Evolutionary conservation across 495 filamentous ascomycete species (phyloP).

Genomic region (Trichoderma asperelloides): DNA sequence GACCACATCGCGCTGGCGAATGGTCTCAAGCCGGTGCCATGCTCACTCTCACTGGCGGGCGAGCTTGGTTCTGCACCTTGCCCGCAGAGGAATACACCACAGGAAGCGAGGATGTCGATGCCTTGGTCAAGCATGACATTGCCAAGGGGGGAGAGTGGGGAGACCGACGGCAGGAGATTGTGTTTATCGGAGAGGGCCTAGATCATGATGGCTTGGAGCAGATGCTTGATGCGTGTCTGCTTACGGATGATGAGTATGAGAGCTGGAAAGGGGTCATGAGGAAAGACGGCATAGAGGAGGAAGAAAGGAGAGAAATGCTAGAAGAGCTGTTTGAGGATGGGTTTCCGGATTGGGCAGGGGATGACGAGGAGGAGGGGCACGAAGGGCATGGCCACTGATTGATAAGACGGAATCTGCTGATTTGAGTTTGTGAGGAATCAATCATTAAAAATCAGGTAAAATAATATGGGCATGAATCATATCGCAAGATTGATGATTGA

Average conservation of each 20-base stretch:
- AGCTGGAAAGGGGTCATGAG: conserved; percentile 44
- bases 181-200: conserved; percentile 49
- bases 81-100: conserved; percentile 35
- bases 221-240: conserved; percentile 41
- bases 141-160: conserved; percentile 39
- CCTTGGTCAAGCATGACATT: conserved; percentile 38
- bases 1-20: conserved; percentile 40
- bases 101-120: conserved; percentile 32
- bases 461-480: not conserved
- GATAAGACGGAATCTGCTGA: not conserved
- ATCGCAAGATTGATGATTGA: not conserved
- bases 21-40: conserved; percentile 55
- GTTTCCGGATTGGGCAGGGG: conserved; percentile 46
- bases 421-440: not conserved
- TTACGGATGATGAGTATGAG: conserved; percentile 40
- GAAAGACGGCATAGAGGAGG: conserved; percentile 22
- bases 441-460: not conserved
- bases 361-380: conserved; percentile 31
- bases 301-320: conserved; percentile 30
- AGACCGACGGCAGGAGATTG: conserved; percentile 50
- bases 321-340: conserved; percentile 44
- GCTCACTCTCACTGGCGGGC: conserved; percentile 45
- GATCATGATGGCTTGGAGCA: conserved; percentile 29
- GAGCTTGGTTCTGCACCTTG: conserved; percentile 45
- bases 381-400: conserved; percentile 15